Evolutionary conservation across 2,329 filamentous ascomycete genomes (phyloP), one percentile per base, ranked within the genome.

Genomic region (Fusarium nematophilum): DNA sequence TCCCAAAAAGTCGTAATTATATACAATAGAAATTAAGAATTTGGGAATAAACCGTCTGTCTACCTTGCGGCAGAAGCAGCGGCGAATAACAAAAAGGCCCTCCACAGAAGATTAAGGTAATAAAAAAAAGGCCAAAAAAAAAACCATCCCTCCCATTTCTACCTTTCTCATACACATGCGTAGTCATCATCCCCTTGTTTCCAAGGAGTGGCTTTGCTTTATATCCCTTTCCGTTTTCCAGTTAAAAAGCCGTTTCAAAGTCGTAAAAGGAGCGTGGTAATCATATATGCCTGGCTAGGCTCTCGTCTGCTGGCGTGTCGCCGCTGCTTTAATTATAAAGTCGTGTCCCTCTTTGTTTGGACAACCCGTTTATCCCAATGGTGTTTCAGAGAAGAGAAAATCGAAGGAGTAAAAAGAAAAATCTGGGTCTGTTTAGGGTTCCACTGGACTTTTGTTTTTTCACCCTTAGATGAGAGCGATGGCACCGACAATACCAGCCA

Each of bases 401-500:
- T 40, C 31, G 44, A 54, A 53, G 47, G 27, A 47, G 49, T 40
- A 29, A 45, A 46, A 38, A 26, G 40, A 48, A 37, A 46, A 48
- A 64, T 45, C 44, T 36, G 56, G n/a, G n/a, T n/a, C n/a, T n/a
- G 51, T 9, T 21, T 11, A 45, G 27, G 51, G 10, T 43, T 38
- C 23, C 3, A 38, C 10, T 44, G 17, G 36, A 30, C 27, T 33
- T 11, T 9, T n/a, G n/a, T 18, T 26, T 9, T 37, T 37, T 15
- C 34, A 3, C 6, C 26, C 17, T 64, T 70, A 79, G 57, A 78
- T 55, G 17, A 80, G 68, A 36, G 72, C 77, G 21, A 78, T 44
- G 11, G 71, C 74, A 34, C 76, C 78, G 13, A 75, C 37, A 15
- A 79, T 18, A 42, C 76, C 78, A 18, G 73, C 78, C 43, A 78